Evolutionary conservation across 345 rosid species (phyloP).

Genomic region (Salix arbutifolia): DNA sequence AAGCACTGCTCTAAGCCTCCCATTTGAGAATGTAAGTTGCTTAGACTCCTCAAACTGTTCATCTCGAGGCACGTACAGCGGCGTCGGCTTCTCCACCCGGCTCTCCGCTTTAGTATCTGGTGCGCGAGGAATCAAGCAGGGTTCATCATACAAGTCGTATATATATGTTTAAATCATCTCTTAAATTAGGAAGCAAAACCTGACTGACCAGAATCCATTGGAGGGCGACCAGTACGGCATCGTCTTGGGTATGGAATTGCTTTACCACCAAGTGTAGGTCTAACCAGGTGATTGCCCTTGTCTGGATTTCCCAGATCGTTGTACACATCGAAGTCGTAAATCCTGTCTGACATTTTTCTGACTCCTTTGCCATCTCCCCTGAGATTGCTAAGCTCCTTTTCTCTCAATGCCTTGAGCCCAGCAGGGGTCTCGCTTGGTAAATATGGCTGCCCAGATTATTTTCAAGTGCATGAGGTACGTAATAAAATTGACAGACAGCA

Average conservation of each 20-base stretch:
- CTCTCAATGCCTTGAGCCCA: constrained; percentile 64
- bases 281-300: constrained; percentile 45
- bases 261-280: constrained; percentile 74
- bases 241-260: constrained; percentile 78
- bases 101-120: constrained; percentile 69
- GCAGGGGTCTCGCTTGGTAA: constrained; percentile 76
- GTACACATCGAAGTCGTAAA: constrained; percentile 78
- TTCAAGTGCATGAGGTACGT: no score
- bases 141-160: no score
- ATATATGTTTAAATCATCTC: not conserved
- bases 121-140: not conserved
- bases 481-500: not conserved
- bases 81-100: constrained; percentile 87
- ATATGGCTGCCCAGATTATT: constrained; percentile 61
- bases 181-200: not conserved
- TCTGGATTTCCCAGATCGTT: constrained; percentile 97
- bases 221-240: constrained; percentile 81
- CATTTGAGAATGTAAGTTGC: constrained; percentile 54
- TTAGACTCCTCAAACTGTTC: constrained; percentile 93
- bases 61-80: constrained; percentile 89
- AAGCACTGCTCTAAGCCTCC: constrained; percentile 73
- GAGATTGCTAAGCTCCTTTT: constrained; percentile 55
- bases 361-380: constrained; percentile 73
- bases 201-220: constrained; percentile 50
- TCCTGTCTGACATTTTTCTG: constrained; percentile 70